Evolutionary conservation across 768 basidiomycete species (phyloP).

Genomic region (Xerocomus potaroensis): DNA sequence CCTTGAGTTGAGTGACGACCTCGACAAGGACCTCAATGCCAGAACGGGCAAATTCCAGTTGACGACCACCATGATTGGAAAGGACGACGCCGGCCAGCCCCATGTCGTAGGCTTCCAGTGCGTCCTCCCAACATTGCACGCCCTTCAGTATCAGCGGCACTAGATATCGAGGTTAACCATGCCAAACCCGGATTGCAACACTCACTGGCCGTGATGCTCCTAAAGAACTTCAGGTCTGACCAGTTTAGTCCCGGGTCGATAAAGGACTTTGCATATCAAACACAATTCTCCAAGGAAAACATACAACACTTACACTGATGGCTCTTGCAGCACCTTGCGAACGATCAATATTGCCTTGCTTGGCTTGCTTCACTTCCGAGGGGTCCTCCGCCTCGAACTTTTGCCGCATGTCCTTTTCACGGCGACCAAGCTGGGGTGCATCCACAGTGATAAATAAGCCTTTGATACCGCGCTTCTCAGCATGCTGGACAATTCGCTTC

Average conservation of each 20-base stretch:
- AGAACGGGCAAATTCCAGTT: constrained; percentile 77
- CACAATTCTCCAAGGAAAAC: not conserved
- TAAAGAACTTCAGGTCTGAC: constrained; percentile 65
- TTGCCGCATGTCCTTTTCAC: constrained; percentile 97
- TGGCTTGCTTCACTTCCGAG: constrained; percentile 41
- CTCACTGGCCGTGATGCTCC: constrained; percentile 65
- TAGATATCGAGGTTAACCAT: constrained; percentile 23
- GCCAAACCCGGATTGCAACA: constrained; percentile 5
- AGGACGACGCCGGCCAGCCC: constrained; percentile 75
- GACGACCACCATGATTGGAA: constrained; percentile 83
- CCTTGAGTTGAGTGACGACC: constrained; percentile 69
- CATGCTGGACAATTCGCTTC: constrained; percentile 82
- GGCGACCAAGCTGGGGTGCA: constrained; percentile 90
- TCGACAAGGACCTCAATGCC: constrained; percentile 89
- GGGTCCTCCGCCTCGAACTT: constrained; percentile 79
- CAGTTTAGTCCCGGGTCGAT: constrained; percentile 90
- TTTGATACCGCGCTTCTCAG: constrained; percentile 86
- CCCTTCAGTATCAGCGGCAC: constrained; percentile 93
- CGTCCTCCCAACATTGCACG: constrained; percentile 88
- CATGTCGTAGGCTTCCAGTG: constrained; percentile 75
- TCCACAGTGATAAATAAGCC: constrained; percentile 97
- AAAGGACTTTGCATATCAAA: constrained; percentile 56
- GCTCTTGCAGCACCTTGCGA: constrained; percentile 92
- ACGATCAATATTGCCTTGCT: constrained; percentile 57
- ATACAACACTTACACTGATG: constrained; percentile 62